Evolutionary conservation across 257 asterid species (phyloP), one percentile per base, ranked within the genome.

Genomic region (Leptodermis oblonga): DNA sequence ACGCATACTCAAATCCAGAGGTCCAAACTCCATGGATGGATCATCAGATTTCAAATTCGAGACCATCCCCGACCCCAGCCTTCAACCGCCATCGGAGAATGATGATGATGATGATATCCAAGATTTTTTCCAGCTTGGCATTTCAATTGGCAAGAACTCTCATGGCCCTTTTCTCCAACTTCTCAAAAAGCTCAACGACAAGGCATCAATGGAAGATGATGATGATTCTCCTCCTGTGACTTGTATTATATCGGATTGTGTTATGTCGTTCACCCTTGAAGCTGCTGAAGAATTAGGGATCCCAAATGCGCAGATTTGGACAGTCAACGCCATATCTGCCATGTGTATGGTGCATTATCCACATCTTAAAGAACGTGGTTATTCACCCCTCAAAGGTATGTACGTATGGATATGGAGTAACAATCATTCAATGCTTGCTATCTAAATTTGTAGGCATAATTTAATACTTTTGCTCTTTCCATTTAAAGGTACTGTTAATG

Each of bases 31-130:
- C 5, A 25, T 70, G 4, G 49, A 60, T 30, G 66, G n/a, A 58
- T 30, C 37, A 10, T 13, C 59, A 14, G 34, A 36, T 42, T 70
- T 60, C 61, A 33, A 17, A 18, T 67, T 43, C 14, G 77, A 66
- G 60, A 45, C 73, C 42, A 73, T 73, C 25, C 72, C 73, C 2
- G 77, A 66, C n/a, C n/a, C n/a, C 15, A 73, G 73, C 49, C 67
- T 73, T 26, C 68, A 67, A 9, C 62, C 67, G 3, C 7, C 41
- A 8, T n/a, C n/a, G n/a, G 62, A 48, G n/a, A 51, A n/a, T n/a
- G n/a, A n/a, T n/a, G n/a, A 33, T 5, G 51, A 7, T 33, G 72
- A 66, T 7, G 68, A 8, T 3, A 41, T 62, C 4, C 72, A 65
- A 61, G 68, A 73, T 36, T 5, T 55, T 10, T 22, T n/a, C 28